Percentiles rank a stretch among this genome's conserved stretches.
phyloP scores from a whole-genome alignment of 805 yeast species.

The Hyphopichia homilentoma region DNA sequence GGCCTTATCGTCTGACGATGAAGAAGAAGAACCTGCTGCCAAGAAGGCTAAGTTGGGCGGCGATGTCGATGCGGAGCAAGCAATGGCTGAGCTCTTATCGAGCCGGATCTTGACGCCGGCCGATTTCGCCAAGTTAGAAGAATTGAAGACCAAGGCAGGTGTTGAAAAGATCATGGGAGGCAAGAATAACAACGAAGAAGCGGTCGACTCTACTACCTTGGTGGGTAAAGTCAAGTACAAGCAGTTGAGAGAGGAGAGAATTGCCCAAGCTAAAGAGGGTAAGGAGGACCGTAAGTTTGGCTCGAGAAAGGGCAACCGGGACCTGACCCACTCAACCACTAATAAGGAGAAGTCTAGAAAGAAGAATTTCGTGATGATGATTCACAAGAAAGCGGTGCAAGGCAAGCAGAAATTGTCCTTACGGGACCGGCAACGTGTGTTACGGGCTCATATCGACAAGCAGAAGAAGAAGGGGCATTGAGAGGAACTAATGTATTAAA shows the following conservation, averaged over 20 bases:
- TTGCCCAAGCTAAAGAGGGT: constrained; percentile 85
- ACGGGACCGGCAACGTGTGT: constrained; percentile 82
- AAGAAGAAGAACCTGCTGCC: constrained; percentile 15
- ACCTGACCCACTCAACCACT: constrained; percentile 81
- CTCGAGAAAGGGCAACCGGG: constrained; percentile 77
- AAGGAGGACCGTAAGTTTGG: constrained; percentile 91
- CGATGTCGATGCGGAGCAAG: constrained; percentile 17
- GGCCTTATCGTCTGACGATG: constrained; percentile 21
- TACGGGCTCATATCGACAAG: constrained; percentile 81
- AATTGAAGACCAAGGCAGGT: constrained; percentile 81
- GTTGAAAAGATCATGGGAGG: constrained; percentile 72
- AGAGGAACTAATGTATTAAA: no score
- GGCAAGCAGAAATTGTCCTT: constrained; percentile 90
- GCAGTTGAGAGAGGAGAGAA: constrained; percentile 84
- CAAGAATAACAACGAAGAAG: constrained; percentile 64
- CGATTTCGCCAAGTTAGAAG: constrained; percentile 93
- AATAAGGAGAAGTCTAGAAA: constrained; percentile 94
- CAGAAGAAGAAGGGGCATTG: constrained; percentile 85
- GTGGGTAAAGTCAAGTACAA: constrained; percentile 80
- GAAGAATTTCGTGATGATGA: constrained; percentile 99
- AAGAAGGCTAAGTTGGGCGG: constrained; percentile 24
- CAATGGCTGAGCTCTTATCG: constrained; percentile 56
- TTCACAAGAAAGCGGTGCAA: constrained; percentile 90
- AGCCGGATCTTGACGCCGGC: constrained; percentile 91
- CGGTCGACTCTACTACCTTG: constrained; percentile 73